Base-by-base conservation (phyloP, 495 filamentous ascomycete species). In the Saxophila tyrrhenica region DNA sequence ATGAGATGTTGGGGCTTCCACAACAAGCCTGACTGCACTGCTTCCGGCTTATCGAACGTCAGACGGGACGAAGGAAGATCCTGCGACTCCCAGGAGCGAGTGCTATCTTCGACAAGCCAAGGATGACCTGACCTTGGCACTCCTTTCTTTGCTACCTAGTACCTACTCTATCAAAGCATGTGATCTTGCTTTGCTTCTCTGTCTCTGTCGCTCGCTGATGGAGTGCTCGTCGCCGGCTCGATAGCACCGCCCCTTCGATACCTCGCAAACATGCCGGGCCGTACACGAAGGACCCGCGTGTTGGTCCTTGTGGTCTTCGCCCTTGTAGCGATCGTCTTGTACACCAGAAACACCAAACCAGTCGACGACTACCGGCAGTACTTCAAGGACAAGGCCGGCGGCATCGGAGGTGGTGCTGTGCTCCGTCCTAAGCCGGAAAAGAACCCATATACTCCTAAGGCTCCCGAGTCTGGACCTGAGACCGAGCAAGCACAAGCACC, bases 301-400 rank as follows among this genome's bases (percentile, higher is more conserved):
- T 21, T 48, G 23, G 45, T 25, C 45, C 23, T 48, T 5, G 5
- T 48, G 3, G 8, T 25, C 45, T 17, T 48, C 23, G 45, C 10
- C 17, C 7, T 25, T 5, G 19, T 48, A 9, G 45, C 23, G 3
- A 22, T 23, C 45, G 20, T 48, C 7, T 17, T 48, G 9, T 48
- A 48, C 17, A 48, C 13, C 45, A 13, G 45, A 9, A 48, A 48
- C 45, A 48, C 45, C 17, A 17, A 3, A 15, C 19, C 45, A 3
- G 45, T 48, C 17, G 45, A 48, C 45, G 45, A 23, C 24, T 48
- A 48, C 45, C 45, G 45, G 21, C 9, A 48, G 45, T 24, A 25
- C 45, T 48, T 50, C 10, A 50, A 50, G 25, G 29, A 35, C n/a
- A 35, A 50, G 48, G 45, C 15, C 21, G n/a, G 7, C 20, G 25